Conservation (phyloP, 305 asterid genomes). For the Solanum hybrid region DNA sequence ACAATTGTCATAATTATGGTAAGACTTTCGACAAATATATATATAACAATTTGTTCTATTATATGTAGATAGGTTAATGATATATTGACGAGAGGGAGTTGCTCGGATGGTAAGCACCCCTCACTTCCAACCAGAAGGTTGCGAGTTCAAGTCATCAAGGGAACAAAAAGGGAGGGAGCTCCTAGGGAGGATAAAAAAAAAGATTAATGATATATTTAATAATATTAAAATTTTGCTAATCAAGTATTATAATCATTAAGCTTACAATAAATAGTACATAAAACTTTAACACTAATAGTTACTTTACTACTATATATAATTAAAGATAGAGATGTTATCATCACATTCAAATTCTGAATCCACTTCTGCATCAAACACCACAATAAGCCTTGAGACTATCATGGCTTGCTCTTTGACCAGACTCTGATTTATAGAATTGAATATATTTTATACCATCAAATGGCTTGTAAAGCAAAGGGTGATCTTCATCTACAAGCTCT, state of each 20-base stretch:
- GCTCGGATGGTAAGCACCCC: no score
- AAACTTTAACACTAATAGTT: background rate
- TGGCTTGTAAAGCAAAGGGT: background rate
- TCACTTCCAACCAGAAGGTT: no score
- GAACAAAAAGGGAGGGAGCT: no score
- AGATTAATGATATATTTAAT: no score
- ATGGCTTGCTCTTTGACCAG: background rate
- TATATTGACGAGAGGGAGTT: no score
- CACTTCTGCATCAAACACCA: background rate
- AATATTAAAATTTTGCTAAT: background rate
- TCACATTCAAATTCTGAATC: no score
- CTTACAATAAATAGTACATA: background rate
- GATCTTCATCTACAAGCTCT: background rate
- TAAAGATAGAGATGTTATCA: background rate
- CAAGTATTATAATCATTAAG: background rate
- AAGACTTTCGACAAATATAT: no score
- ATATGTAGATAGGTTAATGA: no score
- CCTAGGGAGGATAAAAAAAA: no score
- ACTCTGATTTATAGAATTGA: background rate
- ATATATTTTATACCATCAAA: background rate
- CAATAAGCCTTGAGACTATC: background rate
- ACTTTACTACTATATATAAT: background rate
- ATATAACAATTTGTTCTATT: no score
- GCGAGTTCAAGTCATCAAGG: no score
- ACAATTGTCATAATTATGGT: no score